Evolutionary conservation across 805 yeast genomes (phyloP).

Genomic region (Starmerella apis): DNA sequence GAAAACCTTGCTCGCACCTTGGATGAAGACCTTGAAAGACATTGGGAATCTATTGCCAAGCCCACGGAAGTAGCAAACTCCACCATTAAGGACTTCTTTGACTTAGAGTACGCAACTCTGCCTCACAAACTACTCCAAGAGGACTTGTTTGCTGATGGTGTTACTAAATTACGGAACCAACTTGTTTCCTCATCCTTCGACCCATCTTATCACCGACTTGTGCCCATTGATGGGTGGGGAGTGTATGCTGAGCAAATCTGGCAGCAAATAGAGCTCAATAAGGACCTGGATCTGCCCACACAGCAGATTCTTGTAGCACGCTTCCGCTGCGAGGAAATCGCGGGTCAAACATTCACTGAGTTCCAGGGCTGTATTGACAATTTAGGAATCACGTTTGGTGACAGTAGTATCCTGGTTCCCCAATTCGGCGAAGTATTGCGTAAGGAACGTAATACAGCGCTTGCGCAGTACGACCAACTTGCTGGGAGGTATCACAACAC

Average conservation of each 20-base stretch:
- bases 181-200: conserved; percentile 43
- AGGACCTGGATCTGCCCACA: conserved; percentile 91
- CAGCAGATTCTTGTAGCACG: conserved; percentile 92
- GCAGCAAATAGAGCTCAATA: conserved; percentile 87
- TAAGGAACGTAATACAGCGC: conserved; percentile 38
- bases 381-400: conserved; percentile 26
- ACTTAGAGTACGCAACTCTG: conserved; percentile 66
- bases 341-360: conserved; percentile 41
- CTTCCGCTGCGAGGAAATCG: conserved; percentile 87
- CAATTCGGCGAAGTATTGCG: conserved; percentile 33
- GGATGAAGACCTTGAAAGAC: conserved; percentile 55
- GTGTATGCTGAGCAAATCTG: conserved; percentile 82
- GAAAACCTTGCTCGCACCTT: conserved; percentile 59
- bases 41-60: conserved; percentile 70
- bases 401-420: conserved; percentile 14
- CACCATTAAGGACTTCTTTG: conserved; percentile 66
- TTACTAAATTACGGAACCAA: conserved; percentile 52
- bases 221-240: conserved; percentile 96
- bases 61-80: conserved; percentile 53
- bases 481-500: conserved; percentile 65
- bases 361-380: conserved; percentile 35
- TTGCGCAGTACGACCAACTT: conserved; percentile 49
- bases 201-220: conserved; percentile 63
- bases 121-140: conserved; percentile 78
- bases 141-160: conserved; percentile 54